Conservation (phyloP, 768 basidiomycete genomes). For the Tephrocybe sp. region DNA sequence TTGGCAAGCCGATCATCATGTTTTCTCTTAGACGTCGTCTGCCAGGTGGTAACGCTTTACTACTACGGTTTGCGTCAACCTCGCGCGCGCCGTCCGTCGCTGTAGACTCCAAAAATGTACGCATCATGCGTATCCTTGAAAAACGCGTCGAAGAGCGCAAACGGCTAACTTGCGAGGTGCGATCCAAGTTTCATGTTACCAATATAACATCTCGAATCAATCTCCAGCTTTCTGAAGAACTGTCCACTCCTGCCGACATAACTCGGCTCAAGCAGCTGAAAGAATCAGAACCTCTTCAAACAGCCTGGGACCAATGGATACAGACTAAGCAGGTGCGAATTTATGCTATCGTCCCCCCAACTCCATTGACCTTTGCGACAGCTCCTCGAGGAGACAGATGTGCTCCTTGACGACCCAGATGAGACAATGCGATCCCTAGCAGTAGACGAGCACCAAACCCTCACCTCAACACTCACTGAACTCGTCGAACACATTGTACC, state of each 20-base stretch:
- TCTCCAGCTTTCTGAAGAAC: constrained; percentile 49
- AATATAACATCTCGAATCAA: constrained; percentile 9
- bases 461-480: constrained; percentile 36
- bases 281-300: constrained; percentile 65
- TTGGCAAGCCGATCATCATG: background rate
- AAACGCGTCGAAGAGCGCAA: constrained; percentile 53
- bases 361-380: constrained; percentile 35
- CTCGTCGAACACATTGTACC: constrained; percentile 57
- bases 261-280: constrained; percentile 59
- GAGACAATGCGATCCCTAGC: constrained; percentile 75
- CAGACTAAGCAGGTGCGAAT: constrained; percentile 54
- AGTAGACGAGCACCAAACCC: constrained; percentile 56
- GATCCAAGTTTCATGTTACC: too few species aligned
- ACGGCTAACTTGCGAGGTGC: constrained; percentile 43
- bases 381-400: constrained; percentile 63
- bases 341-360: background rate
- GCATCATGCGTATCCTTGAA: constrained; percentile 55
- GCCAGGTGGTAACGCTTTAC: constrained; percentile 4
- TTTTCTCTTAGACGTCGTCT: constrained; percentile 4
- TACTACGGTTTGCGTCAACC: constrained; percentile 10
- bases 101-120: constrained; percentile 43
- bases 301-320: constrained; percentile 68
- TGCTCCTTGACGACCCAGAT: constrained; percentile 73
- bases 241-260: constrained; percentile 59
- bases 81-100: constrained; percentile 13